phyloP scores from a whole-genome alignment of 371 early-diverging fungal genomes.

The Rhizopus sp. region DNA sequence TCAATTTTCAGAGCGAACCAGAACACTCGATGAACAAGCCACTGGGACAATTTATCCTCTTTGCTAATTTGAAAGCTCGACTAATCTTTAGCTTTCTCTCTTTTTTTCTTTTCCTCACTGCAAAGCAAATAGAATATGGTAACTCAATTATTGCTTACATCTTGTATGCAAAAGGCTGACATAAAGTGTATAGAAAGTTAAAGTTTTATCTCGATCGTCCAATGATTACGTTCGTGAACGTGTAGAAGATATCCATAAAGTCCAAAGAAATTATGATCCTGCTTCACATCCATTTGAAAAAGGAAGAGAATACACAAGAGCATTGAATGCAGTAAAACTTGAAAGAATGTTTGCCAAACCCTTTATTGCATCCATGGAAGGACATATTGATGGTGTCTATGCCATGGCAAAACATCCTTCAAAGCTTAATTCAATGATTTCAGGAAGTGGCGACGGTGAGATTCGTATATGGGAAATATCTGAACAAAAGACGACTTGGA shows the following conservation, averaged over 20 bases:
- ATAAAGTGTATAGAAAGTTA: slow-evolving; percentile 71
- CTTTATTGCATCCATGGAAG: slow-evolving; percentile 87
- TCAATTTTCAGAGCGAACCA: too few species aligned
- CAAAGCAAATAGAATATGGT: too few species aligned
- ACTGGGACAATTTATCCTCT: too few species aligned
- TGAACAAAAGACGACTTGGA: slow-evolving; percentile 73
- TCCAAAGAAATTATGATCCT: slow-evolving; percentile 94
- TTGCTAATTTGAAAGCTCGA: too few species aligned
- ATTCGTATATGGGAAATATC: slow-evolving; percentile 85
- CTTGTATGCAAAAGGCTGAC: too few species aligned
- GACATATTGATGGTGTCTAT: slow-evolving; percentile 98
- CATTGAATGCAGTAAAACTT: slow-evolving; percentile 95
- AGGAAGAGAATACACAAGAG: slow-evolving; percentile 97
- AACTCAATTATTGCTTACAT: too few species aligned
- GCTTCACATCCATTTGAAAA: slow-evolving; percentile 93
- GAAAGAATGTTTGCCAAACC: slow-evolving; percentile 99
- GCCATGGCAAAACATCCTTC: slow-evolving; percentile 90
- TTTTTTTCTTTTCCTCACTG: too few species aligned
- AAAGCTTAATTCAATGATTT: slow-evolving; percentile 75
- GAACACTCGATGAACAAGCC: too few species aligned
- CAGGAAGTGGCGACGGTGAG: slow-evolving; percentile 95
- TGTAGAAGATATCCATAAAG: slow-evolving; percentile 82
- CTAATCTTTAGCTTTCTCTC: too few species aligned
- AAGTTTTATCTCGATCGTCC: slow-evolving; percentile 83
- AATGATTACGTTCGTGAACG: slow-evolving; percentile 84